Evolutionary conservation across 1,284 basidiomycete species (phyloP), one percentile per base, ranked within the genome.

Genomic region (Melanopsichium pennsylvanicum): DNA sequence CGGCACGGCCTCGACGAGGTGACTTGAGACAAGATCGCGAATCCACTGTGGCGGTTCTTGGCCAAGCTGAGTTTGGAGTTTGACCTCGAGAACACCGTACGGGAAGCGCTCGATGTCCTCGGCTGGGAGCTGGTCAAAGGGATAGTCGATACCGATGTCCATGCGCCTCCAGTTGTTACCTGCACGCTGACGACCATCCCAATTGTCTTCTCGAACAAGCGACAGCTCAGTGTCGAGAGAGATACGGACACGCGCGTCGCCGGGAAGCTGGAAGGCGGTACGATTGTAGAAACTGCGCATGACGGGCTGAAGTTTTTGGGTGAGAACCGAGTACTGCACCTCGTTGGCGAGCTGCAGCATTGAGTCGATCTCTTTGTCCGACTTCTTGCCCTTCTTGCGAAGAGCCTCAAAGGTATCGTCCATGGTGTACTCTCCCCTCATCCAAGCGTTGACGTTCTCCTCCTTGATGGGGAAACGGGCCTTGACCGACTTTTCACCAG

Each of bases 271-370:
- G 86, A 98, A 98, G 0, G 95, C 95, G 8, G 96, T 98, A 45
- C 95, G 90, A 81, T 97, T 97, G 85, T 98, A 98, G 84, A 97
- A 98, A n/a, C 93, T 93, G 27, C 95, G 87, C 90, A 97, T 90
- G 35, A 97, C 95, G 89, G 75, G 44, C 50, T 85, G 82, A 22
- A 98, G 84, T 70, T 89, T 88, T 81, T 91, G 88, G n/a, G 89
- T 90, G 55, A 93, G 82, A 27, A 97, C 85, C 3, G 90, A 87
- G 82, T 97, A 97, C 81, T 98, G 95, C 11, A 98, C 91, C 83
- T 98, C 95, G 74, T 88, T 91, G 19, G 96, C 95, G 27, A 98
- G 87, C 83, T 96, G 93, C 69, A 93, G 91, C 93, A 97, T 97
- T 25, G 86, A 85, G 78, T 97, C 94, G 16, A 94, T 91, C 76